These are phyloP conservation scores for Epichloe scottii DNA, from an alignment of 2,329 filamentous ascomycete genomes.

Conservation along the genomic window DNA sequence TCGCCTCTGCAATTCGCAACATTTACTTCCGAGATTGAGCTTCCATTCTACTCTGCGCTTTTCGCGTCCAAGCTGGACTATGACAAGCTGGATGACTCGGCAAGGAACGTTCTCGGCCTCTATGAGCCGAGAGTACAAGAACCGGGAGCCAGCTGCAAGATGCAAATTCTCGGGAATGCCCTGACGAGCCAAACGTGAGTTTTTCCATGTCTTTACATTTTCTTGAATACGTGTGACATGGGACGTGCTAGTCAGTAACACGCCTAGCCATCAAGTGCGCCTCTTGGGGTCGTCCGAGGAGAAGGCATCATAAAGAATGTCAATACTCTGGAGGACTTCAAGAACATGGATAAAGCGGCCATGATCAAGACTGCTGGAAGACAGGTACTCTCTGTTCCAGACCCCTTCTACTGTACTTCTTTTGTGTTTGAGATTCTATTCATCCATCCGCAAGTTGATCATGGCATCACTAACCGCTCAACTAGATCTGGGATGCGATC, in stretches of 20 bases:
- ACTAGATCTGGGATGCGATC: conserved; percentile 91
- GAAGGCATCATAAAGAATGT: conserved; percentile 94
- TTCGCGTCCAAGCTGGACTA: conserved; percentile 90
- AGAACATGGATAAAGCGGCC: conserved; percentile 63
- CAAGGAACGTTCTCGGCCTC: conserved; percentile 71
- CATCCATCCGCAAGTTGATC: background rate
- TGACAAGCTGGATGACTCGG: conserved; percentile 92
- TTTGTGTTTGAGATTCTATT: background rate
- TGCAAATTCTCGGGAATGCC: conserved; percentile 83
- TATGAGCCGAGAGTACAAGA: conserved; percentile 74
- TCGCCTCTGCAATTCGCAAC: conserved; percentile 59
- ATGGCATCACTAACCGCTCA: background rate
- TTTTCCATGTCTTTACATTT: background rate
- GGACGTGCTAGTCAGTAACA: background rate
- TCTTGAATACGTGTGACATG: background rate
- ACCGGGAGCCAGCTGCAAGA: conserved; percentile 66
- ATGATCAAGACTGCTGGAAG: conserved; percentile 68
- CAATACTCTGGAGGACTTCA: conserved; percentile 92
- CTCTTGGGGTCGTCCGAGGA: conserved; percentile 62
- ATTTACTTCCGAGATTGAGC: conserved; percentile 86
- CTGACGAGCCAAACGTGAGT: conserved; percentile 72
- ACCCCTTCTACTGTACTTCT: background rate
- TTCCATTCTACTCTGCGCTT: conserved; percentile 89
- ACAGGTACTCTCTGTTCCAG: conserved; percentile 41
- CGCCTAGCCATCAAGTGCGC: conserved; percentile 35